A percentile compares a stretch with the other conserved stretches of the same genome.
These are phyloP conservation scores for Lophiotrema nucula DNA, from an alignment of 495 filamentous ascomycete genomes.

Conservation along the genomic window DNA sequence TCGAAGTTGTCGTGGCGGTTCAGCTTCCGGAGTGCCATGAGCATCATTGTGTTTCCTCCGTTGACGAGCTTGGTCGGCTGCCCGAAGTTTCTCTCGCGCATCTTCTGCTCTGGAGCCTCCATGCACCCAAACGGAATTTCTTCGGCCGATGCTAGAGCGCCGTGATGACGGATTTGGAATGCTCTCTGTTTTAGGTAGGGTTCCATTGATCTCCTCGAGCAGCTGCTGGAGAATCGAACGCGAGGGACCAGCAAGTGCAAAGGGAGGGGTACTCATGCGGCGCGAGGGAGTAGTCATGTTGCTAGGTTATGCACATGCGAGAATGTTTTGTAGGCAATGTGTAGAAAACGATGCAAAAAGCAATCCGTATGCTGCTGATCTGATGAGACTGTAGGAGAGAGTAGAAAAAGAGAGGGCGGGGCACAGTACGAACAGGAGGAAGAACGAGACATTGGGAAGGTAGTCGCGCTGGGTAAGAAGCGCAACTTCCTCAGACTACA, in stretches of 20 bases:
- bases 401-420: neutral
- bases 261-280: neutral
- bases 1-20: neutral
- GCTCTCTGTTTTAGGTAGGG: neutral
- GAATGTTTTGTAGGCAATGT: slow-evolving; percentile 13
- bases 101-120: slow-evolving; percentile 1
- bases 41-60: neutral
- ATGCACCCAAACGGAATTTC: slow-evolving; percentile 11
- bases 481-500: neutral
- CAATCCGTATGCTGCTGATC: slow-evolving; percentile 1
- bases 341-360: slow-evolving; percentile 7
- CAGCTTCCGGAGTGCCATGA: neutral
- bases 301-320: slow-evolving; percentile 15
- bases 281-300: slow-evolving; percentile 14
- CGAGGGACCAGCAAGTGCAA: neutral
- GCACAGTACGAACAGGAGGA: neutral
- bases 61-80: slow-evolving; percentile 15
- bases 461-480: neutral
- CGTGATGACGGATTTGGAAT: neutral
- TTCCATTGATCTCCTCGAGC: slow-evolving; percentile 18
- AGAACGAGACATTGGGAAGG: neutral
- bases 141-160: neutral
- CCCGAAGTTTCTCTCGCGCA: slow-evolving; percentile 17
- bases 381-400: neutral
- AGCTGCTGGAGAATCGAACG: slow-evolving; percentile 8